Evolutionary conservation across 768 basidiomycete species (phyloP).

Genomic region (Grammothele lineata): DNA sequence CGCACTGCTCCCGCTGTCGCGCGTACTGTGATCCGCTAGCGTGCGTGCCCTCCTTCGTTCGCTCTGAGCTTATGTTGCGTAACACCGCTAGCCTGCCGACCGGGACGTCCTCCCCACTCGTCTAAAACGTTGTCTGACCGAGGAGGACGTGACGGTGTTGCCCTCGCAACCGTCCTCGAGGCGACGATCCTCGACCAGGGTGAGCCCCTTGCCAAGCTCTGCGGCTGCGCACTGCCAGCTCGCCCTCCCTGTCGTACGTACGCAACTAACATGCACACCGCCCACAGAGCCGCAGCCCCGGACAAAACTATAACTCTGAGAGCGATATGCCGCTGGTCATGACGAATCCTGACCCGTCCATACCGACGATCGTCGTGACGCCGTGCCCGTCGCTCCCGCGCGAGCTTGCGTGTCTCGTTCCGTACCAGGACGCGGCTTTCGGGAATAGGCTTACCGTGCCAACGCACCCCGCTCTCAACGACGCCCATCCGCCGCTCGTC

Average conservation of each 20-base stretch:
- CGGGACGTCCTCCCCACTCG: slow-evolving; percentile 9
- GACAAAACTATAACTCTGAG: neutral
- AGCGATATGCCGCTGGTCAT: slow-evolving; percentile 21
- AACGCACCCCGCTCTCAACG: slow-evolving; percentile 41
- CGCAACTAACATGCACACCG: neutral
- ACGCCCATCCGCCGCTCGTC: slow-evolving; percentile 41
- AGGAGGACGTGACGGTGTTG: neutral
- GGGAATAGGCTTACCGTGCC: slow-evolving; percentile 49
- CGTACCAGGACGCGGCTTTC: slow-evolving; percentile 53
- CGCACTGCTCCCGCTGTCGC: neutral
- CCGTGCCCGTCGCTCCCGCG: slow-evolving; percentile 37
- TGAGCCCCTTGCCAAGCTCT: neutral
- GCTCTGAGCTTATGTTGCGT: neutral
- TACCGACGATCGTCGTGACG: slow-evolving; percentile 51
- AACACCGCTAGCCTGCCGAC: slow-evolving; percentile 13
- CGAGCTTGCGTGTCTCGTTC: slow-evolving; percentile 42
- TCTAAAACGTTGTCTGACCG: neutral
- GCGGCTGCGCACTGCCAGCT: neutral
- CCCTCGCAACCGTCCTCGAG: slow-evolving; percentile 4
- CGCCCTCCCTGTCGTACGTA: neutral
- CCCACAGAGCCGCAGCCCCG: neutral
- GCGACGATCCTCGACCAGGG: slow-evolving; percentile 7
- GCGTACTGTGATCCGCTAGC: neutral
- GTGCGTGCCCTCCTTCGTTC: no score
- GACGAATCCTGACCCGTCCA: slow-evolving; percentile 28